Percentiles rank a stretch among this genome's conserved stretches.
These are phyloP conservation scores for Penicillium sp. DNA, from an alignment of 2,329 filamentous ascomycete genomes.

Conservation along the genomic window DNA sequence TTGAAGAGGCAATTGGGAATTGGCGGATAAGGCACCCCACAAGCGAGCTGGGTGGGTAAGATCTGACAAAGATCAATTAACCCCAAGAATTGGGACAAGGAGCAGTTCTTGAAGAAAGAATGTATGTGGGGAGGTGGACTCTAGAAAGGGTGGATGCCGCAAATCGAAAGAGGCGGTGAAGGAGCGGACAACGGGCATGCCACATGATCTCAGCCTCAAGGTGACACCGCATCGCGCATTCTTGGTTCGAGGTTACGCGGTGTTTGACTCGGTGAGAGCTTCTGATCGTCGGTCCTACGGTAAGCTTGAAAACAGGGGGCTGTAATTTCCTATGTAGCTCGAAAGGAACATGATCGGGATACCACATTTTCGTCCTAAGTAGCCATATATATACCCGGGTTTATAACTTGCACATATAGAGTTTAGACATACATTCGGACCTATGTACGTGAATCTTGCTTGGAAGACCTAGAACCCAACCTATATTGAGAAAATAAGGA, in stretches of 20 bases:
- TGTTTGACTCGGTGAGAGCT: slow-evolving; percentile 3
- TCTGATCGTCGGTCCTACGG: background rate
- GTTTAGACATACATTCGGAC: too few relatives aligned
- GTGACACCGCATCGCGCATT: slow-evolving; percentile 8
- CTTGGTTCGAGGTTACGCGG: slow-evolving; percentile 4
- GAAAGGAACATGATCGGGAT: background rate
- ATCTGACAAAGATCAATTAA: slow-evolving; percentile 7
- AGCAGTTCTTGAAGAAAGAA: slow-evolving; percentile 11
- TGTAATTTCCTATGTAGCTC: background rate
- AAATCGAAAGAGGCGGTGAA: slow-evolving; percentile 30
- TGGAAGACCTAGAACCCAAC: too few relatives aligned
- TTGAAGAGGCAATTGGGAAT: slow-evolving; percentile 17
- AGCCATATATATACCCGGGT: background rate
- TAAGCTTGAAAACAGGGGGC: background rate
- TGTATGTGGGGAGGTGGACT: slow-evolving; percentile 16
- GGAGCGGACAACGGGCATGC: slow-evolving; percentile 9
- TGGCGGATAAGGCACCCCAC: slow-evolving; percentile 16
- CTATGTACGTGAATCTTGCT: too few relatives aligned
- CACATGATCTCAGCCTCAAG: slow-evolving; percentile 30
- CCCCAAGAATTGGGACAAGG: slow-evolving; percentile 3
- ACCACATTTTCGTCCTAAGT: background rate
- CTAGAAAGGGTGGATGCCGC: slow-evolving; percentile 15
- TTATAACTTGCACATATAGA: too few relatives aligned
- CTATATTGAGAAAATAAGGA: background rate
- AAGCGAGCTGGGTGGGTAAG: slow-evolving; percentile 2